Evolutionary conservation across 2,329 filamentous ascomycete species (phyloP).

Genomic region (Colletotrichum australisinense): DNA sequence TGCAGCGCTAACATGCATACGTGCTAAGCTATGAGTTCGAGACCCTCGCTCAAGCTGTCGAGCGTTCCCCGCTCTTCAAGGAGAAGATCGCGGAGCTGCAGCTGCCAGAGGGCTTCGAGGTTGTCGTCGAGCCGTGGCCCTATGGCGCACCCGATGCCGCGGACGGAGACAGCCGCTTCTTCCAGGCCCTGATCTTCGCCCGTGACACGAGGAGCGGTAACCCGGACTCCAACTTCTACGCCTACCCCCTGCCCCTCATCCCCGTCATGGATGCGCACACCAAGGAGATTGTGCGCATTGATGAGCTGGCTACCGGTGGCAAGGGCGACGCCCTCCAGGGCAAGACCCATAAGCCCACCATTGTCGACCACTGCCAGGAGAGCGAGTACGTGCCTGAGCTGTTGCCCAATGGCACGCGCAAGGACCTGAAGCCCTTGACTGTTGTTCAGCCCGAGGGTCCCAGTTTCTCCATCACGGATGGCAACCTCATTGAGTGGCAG

Average conservation of each 20-base stretch:
- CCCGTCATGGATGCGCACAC: slow-evolving; percentile 51
- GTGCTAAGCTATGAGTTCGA: slow-evolving; percentile 47
- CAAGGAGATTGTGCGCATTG: slow-evolving; percentile 46
- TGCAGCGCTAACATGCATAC: neutral
- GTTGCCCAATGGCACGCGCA: slow-evolving; percentile 52
- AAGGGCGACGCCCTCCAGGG: slow-evolving; percentile 38
- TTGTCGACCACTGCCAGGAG: slow-evolving; percentile 45
- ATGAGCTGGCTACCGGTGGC: slow-evolving; percentile 48
- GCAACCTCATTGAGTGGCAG: slow-evolving; percentile 56
- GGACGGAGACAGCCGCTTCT: slow-evolving; percentile 45
- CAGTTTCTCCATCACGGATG: slow-evolving; percentile 62
- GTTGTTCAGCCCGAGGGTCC: slow-evolving; percentile 71
- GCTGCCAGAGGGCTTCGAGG: slow-evolving; percentile 45
- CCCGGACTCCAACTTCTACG: slow-evolving; percentile 61
- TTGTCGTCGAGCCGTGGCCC: slow-evolving; percentile 58
- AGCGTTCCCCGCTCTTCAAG: slow-evolving; percentile 45
- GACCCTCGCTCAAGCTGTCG: slow-evolving; percentile 44
- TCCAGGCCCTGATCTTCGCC: slow-evolving; percentile 49
- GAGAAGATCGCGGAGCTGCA: slow-evolving; percentile 43
- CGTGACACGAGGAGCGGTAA: slow-evolving; percentile 43
- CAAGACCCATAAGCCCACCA: slow-evolving; percentile 30
- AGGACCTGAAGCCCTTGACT: slow-evolving; percentile 70
- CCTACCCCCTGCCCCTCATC: slow-evolving; percentile 59
- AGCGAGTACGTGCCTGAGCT: slow-evolving; percentile 56
- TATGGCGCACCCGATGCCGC: slow-evolving; percentile 43